These are phyloP conservation scores for Lipomyces oligophaga DNA, from an alignment of 805 yeast species.

Conservation along the genomic window DNA sequence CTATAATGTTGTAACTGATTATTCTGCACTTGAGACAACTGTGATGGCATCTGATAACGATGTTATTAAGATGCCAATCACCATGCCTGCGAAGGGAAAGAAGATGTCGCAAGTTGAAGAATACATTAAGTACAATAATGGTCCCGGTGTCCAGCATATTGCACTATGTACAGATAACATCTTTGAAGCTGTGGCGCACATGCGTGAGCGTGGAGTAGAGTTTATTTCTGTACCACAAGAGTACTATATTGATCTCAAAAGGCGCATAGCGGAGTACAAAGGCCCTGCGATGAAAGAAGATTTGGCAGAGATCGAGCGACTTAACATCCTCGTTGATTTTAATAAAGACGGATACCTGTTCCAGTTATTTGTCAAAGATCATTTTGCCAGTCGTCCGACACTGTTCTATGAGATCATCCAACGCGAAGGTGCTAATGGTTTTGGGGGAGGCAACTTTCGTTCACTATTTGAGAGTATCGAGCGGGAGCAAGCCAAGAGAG, in stretches of 20 bases:
- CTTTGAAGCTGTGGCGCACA: conserved; percentile 48
- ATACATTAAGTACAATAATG: conserved; percentile 66
- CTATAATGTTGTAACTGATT: conserved; percentile 62
- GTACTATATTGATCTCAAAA: conserved; percentile 54
- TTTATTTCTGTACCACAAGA: conserved; percentile 57
- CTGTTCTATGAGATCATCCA: conserved; percentile 78
- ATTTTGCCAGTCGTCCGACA: conserved; percentile 57
- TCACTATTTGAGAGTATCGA: conserved; percentile 78
- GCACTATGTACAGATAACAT: conserved; percentile 67
- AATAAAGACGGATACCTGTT: conserved; percentile 62
- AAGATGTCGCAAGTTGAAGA: conserved; percentile 78
- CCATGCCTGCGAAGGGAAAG: conserved; percentile 72
- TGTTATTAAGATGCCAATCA: conserved; percentile 71
- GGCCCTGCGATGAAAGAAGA: conserved; percentile 49
- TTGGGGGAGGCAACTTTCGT: conserved; percentile 85
- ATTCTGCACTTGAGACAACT: conserved; percentile 64
- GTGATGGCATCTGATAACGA: conserved; percentile 73
- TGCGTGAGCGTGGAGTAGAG: conserved; percentile 62
- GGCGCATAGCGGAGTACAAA: conserved; percentile 43
- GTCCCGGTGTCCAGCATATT: conserved; percentile 83
- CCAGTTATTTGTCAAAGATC: conserved; percentile 65
- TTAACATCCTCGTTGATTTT: conserved; percentile 64
- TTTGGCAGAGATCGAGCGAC: conserved; percentile 46
- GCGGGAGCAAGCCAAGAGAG: conserved; percentile 66
- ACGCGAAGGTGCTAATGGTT: conserved; percentile 74